Conservation (phyloP, 1,139 yeast species). For the Kurtzmaniella natalensis region DNA sequence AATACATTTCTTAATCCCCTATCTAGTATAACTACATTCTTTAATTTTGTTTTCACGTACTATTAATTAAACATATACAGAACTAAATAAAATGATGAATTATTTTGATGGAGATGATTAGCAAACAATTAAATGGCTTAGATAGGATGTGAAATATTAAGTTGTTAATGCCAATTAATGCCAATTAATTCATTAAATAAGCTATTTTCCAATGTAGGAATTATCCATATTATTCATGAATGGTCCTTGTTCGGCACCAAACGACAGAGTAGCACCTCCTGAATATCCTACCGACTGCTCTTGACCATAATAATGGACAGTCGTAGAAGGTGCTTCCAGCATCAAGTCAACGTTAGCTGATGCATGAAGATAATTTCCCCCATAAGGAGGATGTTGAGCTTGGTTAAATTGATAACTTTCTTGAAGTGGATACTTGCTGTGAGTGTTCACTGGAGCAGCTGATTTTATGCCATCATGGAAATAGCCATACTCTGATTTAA, state of each 20-base stretch:
- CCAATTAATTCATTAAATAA: no score
- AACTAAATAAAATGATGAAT: not conserved
- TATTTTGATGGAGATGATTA: no score
- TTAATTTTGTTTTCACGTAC: no score
- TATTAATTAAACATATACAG: slow-evolving; percentile 1
- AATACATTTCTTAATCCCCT: no score
- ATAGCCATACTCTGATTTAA: slow-evolving; percentile 6
- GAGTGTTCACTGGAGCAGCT: not conserved
- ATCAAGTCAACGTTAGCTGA: slow-evolving; percentile 17
- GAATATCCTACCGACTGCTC: not conserved
- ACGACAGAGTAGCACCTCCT: slow-evolving; percentile 4
- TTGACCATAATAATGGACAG: slow-evolving; percentile 4
- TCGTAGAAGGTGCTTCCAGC: slow-evolving; percentile 8
- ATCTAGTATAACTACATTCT: no score
- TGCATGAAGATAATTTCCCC: slow-evolving; percentile 8
- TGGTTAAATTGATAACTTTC: slow-evolving; percentile 10
- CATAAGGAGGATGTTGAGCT: slow-evolving; percentile 8
- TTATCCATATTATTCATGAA: slow-evolving; percentile 6
- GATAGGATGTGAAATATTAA: no score
- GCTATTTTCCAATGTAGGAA: slow-evolving; percentile 6
- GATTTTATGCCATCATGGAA: slow-evolving; percentile 1
- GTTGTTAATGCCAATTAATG: no score
- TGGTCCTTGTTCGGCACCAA: slow-evolving; percentile 4
- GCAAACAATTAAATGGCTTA: no score
- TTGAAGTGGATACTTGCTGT: slow-evolving; percentile 13